Evolutionary conservation across 1,139 yeast species (phyloP), one percentile per base, ranked within the genome.

Genomic region (Candida frijolesensis): DNA sequence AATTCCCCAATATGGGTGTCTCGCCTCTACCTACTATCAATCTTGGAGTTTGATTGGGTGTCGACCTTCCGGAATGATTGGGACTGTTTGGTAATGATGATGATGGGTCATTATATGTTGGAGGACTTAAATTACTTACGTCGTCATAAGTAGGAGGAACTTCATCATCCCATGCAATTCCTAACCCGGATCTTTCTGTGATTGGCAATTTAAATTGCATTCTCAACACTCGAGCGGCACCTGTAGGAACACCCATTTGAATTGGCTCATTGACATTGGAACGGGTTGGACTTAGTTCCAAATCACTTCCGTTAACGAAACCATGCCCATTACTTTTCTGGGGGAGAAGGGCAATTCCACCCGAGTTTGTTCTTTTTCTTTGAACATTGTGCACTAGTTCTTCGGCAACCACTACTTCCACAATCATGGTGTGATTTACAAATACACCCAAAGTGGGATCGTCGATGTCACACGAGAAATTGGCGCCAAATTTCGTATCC

Each of bases 161-260:
- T 67, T 94, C 99, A 64, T 92, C 98, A 68, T 94, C 98, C 99
- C 99, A 94, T 0, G 98, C 89, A 34, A 94, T 89, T 4, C 99
- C 99, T 45, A 94, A 76, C 0, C 99, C 99, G 0, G 96, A 87
- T 51, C 98, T 76, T 65, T 92, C 98, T 1, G 96, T 89, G 27
- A 94, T 68, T 10, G 77, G 76, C 15, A 94, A 62, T 58, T 87
- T 87, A 68, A 94, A 94, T 66, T 92, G 97, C 98, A 94, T 94
- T 57, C 99, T 74, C 52, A 94, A 72, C 1, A 95, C 96, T 47
- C 99, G 75, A 0, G 99, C 98, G 3, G 96, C 89, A 6, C 99
- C 99, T 0, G 98, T 94, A 2, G 96, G 94, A 0, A 87, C 80
- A 32, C 95, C 56, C 54, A 48, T 48, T 32, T 50, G 47, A 12